phyloP scores from a whole-genome alignment of 225 moss, liverwort and hornwort genomes.

The Pleurozium schreberi region DNA sequence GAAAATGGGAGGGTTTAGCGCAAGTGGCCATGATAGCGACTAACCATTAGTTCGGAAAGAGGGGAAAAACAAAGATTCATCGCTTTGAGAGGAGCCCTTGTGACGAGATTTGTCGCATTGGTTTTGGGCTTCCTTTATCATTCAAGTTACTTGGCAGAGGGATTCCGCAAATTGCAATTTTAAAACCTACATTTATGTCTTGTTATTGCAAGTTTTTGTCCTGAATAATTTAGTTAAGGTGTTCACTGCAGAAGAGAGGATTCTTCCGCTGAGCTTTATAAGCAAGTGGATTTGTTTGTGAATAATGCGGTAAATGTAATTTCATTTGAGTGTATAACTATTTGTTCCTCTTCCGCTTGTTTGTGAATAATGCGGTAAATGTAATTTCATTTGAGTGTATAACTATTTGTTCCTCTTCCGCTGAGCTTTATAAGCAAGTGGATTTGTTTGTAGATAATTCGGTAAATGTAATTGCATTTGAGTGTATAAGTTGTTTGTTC shows the following conservation, averaged over 20 bases:
- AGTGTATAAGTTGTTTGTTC: neutral
- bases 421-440: neutral
- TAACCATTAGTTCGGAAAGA: neutral
- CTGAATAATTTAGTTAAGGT: neutral
- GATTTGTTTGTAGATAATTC: neutral
- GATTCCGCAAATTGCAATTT: slow-evolving; percentile 9
- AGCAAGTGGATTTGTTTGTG: slow-evolving; percentile 1
- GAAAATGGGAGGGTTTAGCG: slow-evolving; percentile 27
- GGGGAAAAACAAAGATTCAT: neutral
- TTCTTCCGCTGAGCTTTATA: neutral
- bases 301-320: neutral
- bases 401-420: neutral
- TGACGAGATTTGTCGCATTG: slow-evolving; percentile 16
- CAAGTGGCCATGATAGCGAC: slow-evolving; percentile 5
- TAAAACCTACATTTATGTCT: neutral
- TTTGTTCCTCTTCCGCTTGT: neutral
- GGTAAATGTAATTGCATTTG: slow-evolving; percentile 6
- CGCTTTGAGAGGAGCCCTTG: neutral
- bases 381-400: slow-evolving; percentile 3
- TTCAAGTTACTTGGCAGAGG: neutral
- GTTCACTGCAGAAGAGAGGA: neutral
- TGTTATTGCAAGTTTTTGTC: neutral
- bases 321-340: neutral
- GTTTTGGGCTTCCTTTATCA: slow-evolving; percentile 17
- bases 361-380: neutral